Evolutionary conservation across 192 early-diverging fungal species (phyloP), one percentile per base, ranked within the genome.

Genomic region (Coemansia sp.): DNA sequence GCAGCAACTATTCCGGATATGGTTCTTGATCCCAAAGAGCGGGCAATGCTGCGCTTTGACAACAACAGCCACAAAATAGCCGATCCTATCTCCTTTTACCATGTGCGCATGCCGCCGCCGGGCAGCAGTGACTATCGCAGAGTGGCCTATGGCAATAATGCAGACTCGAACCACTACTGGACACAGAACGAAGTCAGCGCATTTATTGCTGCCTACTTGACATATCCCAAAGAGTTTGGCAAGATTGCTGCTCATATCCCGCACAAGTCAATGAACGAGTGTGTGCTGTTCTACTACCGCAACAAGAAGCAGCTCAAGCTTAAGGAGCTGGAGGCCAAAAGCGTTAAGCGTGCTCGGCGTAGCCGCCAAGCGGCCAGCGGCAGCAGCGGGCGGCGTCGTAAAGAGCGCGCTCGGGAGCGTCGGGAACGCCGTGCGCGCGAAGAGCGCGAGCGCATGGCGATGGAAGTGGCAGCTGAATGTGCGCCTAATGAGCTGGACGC

Each of bases 261-360:
- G 23, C 65, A 76, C 61, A 91, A 91, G 69, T 80, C 78, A 0
- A 83, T 84, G 23, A 80, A 80, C 33, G 83, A 86, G 48, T 91
- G 88, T 42, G 87, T 90, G 16, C 57, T 87, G 35, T 87, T 86
- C 37, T 91, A 91, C 65, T 91, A 91, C 65, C 81, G 88, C 21
- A 86, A 86, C 45, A 90, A 91, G 71, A 87, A 88, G 50, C 81
- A 78, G 19, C 78, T 88, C 47, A 79, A 83, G 18, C 81, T 88
- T 50, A 90, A 89, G 74, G 82, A 79, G 1, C 67, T 90, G 37
- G 77, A 85, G 45, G 56, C 63, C 21, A 70, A 70, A 28, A 55
- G 60, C 55, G 49, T 47, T 61, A 72, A 45, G 36, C 53, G 59
- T 0, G 57, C 62, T 2, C 63, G 84, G 57, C 51, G 78, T 64